Conservation (phyloP, 495 filamentous ascomycete species). For the Neurospora terricola region DNA sequence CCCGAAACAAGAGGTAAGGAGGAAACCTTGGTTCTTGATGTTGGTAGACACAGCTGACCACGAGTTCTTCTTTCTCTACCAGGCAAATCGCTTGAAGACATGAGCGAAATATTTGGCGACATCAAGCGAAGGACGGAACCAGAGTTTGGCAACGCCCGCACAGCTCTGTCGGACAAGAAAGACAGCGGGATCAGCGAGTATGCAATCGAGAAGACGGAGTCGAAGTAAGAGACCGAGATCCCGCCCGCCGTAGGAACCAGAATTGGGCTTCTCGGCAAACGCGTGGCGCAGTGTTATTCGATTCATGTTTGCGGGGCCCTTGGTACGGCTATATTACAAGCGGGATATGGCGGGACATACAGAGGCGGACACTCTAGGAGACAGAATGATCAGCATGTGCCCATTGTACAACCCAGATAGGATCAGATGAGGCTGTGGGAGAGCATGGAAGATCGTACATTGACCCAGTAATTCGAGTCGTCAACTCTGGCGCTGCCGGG, state of each 20-base stretch:
- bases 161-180: background rate
- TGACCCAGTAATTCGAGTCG: background rate
- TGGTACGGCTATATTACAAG: background rate
- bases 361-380: background rate
- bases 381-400: background rate
- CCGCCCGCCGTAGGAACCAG: background rate
- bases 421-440: background rate
- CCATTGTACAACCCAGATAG: accelerated
- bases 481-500: background rate
- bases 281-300: background rate
- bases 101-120: constrained; percentile 36
- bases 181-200: background rate
- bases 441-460: background rate
- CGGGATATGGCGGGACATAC: background rate
- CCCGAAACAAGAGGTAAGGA: constrained; percentile 40
- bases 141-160: background rate
- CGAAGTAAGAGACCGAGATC: background rate
- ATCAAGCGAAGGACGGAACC: constrained; percentile 1
- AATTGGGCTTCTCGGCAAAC: background rate
- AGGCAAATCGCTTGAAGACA: constrained; percentile 42
- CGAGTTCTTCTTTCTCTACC: background rate
- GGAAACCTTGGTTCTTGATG: background rate
- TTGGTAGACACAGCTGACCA: background rate
- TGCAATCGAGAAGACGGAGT: background rate
- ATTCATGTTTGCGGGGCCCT: background rate